These are phyloP conservation scores for Aethionema arabicum DNA, from an alignment of 345 rosid species.

Conservation along the genomic window DNA sequence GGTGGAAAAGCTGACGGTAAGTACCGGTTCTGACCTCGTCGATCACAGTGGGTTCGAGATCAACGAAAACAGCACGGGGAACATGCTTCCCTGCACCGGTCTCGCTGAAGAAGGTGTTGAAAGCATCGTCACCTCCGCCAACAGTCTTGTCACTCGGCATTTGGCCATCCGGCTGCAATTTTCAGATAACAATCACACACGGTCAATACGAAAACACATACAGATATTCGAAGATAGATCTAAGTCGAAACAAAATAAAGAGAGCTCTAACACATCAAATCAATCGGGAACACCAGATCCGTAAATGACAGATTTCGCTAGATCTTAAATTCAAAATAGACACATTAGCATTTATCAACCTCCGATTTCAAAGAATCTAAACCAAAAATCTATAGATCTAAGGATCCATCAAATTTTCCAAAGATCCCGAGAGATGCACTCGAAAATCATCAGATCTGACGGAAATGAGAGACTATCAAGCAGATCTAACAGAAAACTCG, in stretches of 20 bases:
- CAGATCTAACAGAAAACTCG: neutral
- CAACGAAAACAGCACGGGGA: constrained; percentile 80
- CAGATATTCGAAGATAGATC: neutral
- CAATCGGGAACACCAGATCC: neutral
- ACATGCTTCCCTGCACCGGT: constrained; percentile 91
- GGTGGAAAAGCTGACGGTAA: constrained; percentile 85
- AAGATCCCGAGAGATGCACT: neutral
- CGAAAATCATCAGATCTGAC: constrained; percentile 6
- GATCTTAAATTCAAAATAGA: neutral
- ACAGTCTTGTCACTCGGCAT: constrained; percentile 53
- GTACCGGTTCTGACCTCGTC: constrained; percentile 78
- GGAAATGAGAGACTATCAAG: neutral
- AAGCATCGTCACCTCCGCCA: constrained; percentile 66
- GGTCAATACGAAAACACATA: neutral
- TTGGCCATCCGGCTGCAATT: constrained; percentile 18
- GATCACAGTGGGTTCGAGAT: constrained; percentile 82
- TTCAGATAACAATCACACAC: neutral
- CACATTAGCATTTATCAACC: neutral
- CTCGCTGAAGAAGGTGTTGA: constrained; percentile 91
- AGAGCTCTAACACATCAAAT: no score
- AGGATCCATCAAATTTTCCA: neutral
- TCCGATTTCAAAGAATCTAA: neutral
- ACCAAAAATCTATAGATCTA: constrained; percentile 2
- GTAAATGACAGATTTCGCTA: no score
- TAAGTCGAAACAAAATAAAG: neutral